These are phyloP conservation scores for Brassica hybrid DNA, from an alignment of 441 rosid genomes.

Conservation along the genomic window DNA sequence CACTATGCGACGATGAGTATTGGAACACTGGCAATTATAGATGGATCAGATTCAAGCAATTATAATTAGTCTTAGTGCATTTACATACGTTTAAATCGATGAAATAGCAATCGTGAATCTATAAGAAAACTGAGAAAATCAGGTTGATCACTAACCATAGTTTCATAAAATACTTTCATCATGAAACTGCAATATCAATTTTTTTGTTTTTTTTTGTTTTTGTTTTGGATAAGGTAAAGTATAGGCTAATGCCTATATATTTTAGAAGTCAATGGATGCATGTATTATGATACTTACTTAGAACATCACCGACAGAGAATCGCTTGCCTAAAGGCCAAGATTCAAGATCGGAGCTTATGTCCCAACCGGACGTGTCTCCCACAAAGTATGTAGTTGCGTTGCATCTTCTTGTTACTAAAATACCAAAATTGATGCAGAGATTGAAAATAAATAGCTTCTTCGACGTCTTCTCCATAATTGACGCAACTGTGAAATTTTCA, in stretches of 20 bases:
- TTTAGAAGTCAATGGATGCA: not conserved
- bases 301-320: slow-evolving; percentile 72
- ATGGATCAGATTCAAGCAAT: not conserved
- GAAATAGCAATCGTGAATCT: not conserved
- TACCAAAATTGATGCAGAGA: slow-evolving; percentile 37
- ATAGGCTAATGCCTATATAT: not conserved
- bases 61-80: too few species aligned
- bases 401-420: slow-evolving; percentile 39
- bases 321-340: slow-evolving; percentile 68
- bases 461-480: slow-evolving; percentile 38
- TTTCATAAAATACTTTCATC: not conserved
- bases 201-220: not conserved
- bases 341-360: slow-evolving; percentile 75
- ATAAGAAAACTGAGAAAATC: not conserved
- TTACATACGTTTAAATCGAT: not conserved
- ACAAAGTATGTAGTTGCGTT: slow-evolving; percentile 66
- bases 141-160: not conserved
- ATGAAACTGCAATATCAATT: not conserved
- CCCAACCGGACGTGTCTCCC: slow-evolving; percentile 95
- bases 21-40: slow-evolving; percentile 57
- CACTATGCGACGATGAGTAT: slow-evolving; percentile 64
- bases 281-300: slow-evolving; percentile 50
- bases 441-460: slow-evolving; percentile 44
- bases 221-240: not conserved
- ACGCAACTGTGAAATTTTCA: not conserved